Percentiles rank a stretch among this genome's conserved stretches.
Conservation (phyloP, 805 yeast species). For the Isabelozyma heimii region DNA sequence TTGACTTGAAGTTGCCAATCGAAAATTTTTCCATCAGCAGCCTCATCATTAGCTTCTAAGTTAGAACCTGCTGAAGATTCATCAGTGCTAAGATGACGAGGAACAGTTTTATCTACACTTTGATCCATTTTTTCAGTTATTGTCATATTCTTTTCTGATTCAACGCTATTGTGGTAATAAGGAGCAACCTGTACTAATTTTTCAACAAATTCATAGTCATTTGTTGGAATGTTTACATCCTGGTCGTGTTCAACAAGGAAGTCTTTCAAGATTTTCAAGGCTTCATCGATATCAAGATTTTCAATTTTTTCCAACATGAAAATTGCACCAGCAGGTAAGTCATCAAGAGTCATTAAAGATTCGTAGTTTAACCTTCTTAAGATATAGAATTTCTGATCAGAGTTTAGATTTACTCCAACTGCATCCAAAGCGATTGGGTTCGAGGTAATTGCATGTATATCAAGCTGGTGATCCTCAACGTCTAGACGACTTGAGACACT, state of each 20-base stretch:
- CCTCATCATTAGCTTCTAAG: not conserved
- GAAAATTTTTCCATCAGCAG: conserved; percentile 6
- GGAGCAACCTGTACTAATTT: conserved; percentile 7
- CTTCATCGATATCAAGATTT: conserved; percentile 32
- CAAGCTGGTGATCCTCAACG: conserved; percentile 11
- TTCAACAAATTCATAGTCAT: conserved; percentile 31
- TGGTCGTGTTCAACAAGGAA: conserved; percentile 40
- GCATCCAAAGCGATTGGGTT: conserved; percentile 21
- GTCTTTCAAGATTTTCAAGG: conserved; percentile 36
- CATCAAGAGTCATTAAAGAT: conserved; percentile 21
- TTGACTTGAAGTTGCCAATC: conserved; percentile 26
- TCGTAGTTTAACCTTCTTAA: conserved; percentile 25
- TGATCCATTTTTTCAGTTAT: not conserved
- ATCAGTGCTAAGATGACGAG: not conserved
- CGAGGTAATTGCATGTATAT: conserved; percentile 18
- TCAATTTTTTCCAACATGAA: conserved; percentile 42
- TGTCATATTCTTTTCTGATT: not conserved
- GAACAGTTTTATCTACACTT: not conserved
- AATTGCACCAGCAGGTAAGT: conserved; percentile 28
- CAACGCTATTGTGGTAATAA: not conserved
- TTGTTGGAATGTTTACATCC: conserved; percentile 47
- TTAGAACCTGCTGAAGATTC: not conserved
- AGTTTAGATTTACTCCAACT: conserved; percentile 20
- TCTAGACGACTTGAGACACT: conserved; percentile 6
- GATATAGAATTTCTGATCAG: conserved; percentile 23